Base-by-base conservation (phyloP, 306 rosid genomes). In the Trifolium dubium region DNA sequence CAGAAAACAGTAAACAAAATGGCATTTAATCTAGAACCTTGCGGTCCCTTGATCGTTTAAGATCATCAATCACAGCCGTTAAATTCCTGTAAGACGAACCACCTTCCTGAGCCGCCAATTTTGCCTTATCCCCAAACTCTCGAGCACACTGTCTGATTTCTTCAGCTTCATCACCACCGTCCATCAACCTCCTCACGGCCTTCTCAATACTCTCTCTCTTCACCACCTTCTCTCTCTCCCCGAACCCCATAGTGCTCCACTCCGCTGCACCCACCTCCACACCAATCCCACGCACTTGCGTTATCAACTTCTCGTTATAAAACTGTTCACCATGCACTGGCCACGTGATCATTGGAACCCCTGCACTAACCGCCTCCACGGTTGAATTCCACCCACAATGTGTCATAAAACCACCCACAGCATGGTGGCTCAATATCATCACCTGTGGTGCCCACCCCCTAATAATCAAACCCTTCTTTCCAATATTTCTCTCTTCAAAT, bases 381-480 rank as follows among this genome's bases (percentile, higher is more conserved):
- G 67, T 62, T 1, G 83, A 80, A 40, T 74, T 81, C 81, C 81
- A 81, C 1, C 81, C 85, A 4, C 85, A 81, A 10, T 81, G 85
- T 0, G 78, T 76, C 10, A 81, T 1, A 4, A 76, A 81, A 10
- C 71, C 78, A 13, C 71, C 81, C 5, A 71, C 3, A 0, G 85
- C 66, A 0, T 8, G 29, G 30, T 76, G 78, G 23, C 29, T 13
- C 1, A 81, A 15, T 0, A 81, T 81, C 40, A 65, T 1, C n/a
- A 64, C 34, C 59, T 81, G 81, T 1, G 78, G 81, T 18, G 81
- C 81, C 85, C 82, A 82, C n/a, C 80, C 82, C 8, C 31, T 73
- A 0, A 77, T 11, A 5, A 77, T 73, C 59, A 82, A 50, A 10
- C 80, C 85, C 13, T 67, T 77, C 28, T n/a, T 64, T 23, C 0